phyloP scores from a whole-genome alignment of 2,329 filamentous ascomycete genomes.

The Leptographium procerum region DNA sequence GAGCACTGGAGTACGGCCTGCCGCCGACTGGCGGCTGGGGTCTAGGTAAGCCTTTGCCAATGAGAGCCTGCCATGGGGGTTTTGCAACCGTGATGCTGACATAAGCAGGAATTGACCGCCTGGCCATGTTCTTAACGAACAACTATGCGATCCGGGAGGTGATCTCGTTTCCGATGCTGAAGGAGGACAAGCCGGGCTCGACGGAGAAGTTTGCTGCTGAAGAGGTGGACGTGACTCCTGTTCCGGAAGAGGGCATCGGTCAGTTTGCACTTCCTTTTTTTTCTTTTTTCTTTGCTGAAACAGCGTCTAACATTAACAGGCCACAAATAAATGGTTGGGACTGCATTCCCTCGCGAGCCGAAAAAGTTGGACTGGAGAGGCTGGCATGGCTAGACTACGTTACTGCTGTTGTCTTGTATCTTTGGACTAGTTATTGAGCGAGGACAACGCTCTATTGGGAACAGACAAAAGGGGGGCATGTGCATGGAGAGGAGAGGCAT shows the following conservation, averaged over 20 bases:
- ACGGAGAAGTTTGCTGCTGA: slow-evolving; percentile 35
- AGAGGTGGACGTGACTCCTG: slow-evolving; percentile 19
- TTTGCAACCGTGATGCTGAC: neutral
- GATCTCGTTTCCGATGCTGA: slow-evolving; percentile 95
- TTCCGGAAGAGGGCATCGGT: slow-evolving; percentile 26
- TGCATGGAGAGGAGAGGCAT: too few species aligned
- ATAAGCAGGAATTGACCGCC: slow-evolving; percentile 64
- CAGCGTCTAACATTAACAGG: neutral
- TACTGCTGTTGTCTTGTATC: too few species aligned
- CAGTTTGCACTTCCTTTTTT: slow-evolving; percentile 5
- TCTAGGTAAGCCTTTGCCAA: slow-evolving; percentile 37
- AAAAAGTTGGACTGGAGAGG: neutral
- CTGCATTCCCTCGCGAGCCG: neutral
- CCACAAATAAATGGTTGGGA: neutral
- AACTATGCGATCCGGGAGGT: slow-evolving; percentile 96
- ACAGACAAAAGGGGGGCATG: too few species aligned
- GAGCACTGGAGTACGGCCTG: slow-evolving; percentile 60
- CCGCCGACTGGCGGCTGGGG: slow-evolving; percentile 95
- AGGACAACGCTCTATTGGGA: too few species aligned
- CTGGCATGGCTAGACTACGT: neutral
- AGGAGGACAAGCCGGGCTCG: slow-evolving; percentile 53
- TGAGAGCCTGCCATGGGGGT: neutral
- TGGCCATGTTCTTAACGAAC: slow-evolving; percentile 55
- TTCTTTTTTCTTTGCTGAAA: neutral
- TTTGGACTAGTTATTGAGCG: too few species aligned